phyloP scores from a whole-genome alignment of 1,284 basidiomycete genomes.

The Trametes sp. region DNA sequence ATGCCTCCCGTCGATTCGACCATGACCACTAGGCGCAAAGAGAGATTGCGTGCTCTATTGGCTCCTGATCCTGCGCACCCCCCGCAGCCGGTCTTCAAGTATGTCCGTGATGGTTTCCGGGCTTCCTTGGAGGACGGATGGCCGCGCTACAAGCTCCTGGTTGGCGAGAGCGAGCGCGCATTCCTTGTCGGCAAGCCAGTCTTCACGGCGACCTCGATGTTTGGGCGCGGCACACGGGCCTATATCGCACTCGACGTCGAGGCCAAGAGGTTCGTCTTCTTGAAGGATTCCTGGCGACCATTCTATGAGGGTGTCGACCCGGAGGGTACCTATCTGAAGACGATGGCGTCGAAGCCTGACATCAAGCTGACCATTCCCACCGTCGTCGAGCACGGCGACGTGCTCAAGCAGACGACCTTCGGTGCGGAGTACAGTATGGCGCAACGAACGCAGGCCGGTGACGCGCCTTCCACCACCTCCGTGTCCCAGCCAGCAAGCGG shows the following conservation, averaged over 20 bases:
- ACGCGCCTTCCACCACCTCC: neutral
- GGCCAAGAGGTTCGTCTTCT: conserved; percentile 11
- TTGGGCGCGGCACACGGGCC: conserved; percentile 9
- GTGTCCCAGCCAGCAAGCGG: too few species aligned
- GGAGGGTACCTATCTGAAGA: conserved; percentile 8
- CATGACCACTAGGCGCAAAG: too few species aligned
- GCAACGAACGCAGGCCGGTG: neutral
- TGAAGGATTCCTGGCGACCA: conserved; percentile 24
- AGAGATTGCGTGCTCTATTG: too few species aligned
- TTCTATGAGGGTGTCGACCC: conserved; percentile 1
- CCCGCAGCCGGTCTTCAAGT: conserved; percentile 3
- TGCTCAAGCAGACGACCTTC: neutral
- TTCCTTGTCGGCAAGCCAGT: conserved; percentile 19
- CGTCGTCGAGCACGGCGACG: conserved; percentile 18
- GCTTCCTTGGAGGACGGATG: neutral
- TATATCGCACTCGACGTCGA: conserved; percentile 15
- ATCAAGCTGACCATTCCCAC: neutral
- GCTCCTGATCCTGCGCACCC: too few species aligned
- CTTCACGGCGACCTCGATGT: neutral
- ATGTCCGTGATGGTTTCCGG: conserved; percentile 14
- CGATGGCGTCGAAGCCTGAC: neutral
- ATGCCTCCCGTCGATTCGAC: too few species aligned
- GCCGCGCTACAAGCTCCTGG: conserved; percentile 11
- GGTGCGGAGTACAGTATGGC: neutral
- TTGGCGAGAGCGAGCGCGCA: neutral